These are phyloP conservation scores for Phoma herbarum DNA, from an alignment of 2,329 filamentous ascomycete species.

Conservation along the genomic window DNA sequence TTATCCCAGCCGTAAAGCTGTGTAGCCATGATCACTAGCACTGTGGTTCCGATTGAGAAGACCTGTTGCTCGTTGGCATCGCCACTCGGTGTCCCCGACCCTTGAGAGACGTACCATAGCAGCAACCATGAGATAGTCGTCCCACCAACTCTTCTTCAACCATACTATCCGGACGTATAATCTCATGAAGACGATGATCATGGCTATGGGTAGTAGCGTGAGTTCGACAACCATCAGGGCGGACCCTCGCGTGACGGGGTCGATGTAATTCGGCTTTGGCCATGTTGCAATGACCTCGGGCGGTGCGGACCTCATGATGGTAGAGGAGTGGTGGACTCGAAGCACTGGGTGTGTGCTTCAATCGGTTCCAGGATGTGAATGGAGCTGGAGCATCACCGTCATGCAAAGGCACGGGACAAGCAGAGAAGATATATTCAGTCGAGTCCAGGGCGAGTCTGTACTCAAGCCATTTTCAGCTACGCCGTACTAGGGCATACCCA, in stretches of 20 bases:
- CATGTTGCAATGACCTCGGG: slow-evolving; percentile 49
- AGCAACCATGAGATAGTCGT: slow-evolving; percentile 51
- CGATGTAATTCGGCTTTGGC: slow-evolving; percentile 55
- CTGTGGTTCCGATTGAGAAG: slow-evolving; percentile 46
- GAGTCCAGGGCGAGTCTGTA: slow-evolving; percentile 25
- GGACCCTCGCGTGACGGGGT: slow-evolving; percentile 54
- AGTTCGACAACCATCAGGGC: slow-evolving; percentile 54
- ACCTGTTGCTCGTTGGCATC: slow-evolving; percentile 37
- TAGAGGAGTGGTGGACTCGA: slow-evolving; percentile 18
- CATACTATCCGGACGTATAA: slow-evolving; percentile 49
- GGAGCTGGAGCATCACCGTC: slow-evolving; percentile 41
- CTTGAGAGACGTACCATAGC: slow-evolving; percentile 43
- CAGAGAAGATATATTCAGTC: slow-evolving; percentile 38
- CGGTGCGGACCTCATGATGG: slow-evolving; percentile 47
- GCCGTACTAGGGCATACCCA: slow-evolving; percentile 23
- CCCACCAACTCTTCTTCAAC: slow-evolving; percentile 51
- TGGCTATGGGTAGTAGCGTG: slow-evolving; percentile 48
- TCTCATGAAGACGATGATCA: slow-evolving; percentile 47
- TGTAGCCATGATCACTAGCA: slow-evolving; percentile 47
- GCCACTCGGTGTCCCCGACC: slow-evolving; percentile 23
- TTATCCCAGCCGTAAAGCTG: slow-evolving; percentile 51
- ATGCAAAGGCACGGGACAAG: slow-evolving; percentile 40
- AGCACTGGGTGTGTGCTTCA: slow-evolving; percentile 31
- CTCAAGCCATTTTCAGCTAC: slow-evolving; percentile 36
- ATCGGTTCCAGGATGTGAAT: slow-evolving; percentile 27